Evolutionary conservation across 2,329 filamentous ascomycete genomes (phyloP).

Genomic region (Sarocladium strictum): DNA sequence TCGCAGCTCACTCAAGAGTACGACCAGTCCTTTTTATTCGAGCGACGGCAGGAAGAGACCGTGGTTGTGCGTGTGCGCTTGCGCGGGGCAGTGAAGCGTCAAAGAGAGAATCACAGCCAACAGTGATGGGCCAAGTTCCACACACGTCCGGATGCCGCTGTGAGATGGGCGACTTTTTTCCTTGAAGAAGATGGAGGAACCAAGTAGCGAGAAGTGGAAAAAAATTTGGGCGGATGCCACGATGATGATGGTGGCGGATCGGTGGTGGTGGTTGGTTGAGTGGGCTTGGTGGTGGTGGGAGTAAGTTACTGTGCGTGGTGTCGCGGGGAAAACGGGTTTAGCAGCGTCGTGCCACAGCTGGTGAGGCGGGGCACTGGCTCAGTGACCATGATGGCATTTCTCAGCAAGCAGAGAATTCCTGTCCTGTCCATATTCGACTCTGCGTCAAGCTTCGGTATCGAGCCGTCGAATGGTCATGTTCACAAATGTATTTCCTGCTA

Average conservation of each 20-base stretch:
- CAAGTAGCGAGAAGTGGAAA: neutral
- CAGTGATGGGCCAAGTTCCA: neutral
- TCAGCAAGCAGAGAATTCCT: no score
- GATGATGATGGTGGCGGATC: constrained; percentile 8
- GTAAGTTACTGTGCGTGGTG: neutral
- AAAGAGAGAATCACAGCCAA: neutral
- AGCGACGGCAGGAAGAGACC: neutral
- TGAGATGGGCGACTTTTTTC: neutral
- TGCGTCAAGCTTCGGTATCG: no score
- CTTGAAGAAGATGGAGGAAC: neutral
- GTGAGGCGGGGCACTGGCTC: no score
- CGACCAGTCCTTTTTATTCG: neutral
- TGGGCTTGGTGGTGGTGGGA: neutral
- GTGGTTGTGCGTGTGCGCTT: constrained; percentile 2
- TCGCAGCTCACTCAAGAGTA: constrained; percentile 10
- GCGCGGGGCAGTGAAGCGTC: constrained; percentile 1
- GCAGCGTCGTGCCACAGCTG: neutral
- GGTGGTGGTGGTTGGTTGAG: neutral
- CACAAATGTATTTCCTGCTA: no score
- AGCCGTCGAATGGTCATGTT: no score
- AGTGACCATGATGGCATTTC: no score
- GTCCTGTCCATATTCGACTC: no score
- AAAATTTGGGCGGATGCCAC: constrained; percentile 5
- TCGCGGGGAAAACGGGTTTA: constrained; percentile 2
- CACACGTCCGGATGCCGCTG: neutral